phyloP scores from a whole-genome alignment of 1,284 basidiomycete species.

The Ceraceosorus guamensis region DNA sequence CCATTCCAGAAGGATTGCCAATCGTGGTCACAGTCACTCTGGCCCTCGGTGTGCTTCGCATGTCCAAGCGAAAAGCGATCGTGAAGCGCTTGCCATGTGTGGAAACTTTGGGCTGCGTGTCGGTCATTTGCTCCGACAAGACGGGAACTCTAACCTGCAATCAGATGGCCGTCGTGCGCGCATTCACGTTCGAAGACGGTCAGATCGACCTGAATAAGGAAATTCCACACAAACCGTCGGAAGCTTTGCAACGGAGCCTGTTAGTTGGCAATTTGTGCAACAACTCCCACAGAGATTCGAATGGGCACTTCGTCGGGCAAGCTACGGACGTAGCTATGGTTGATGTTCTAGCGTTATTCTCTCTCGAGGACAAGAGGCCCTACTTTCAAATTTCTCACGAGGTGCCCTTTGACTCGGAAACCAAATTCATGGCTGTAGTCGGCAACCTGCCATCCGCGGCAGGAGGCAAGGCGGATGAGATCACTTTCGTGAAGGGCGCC shows the following conservation, averaged over 20 bases:
- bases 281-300: slow-evolving; percentile 60
- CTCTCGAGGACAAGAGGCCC: slow-evolving; percentile 62
- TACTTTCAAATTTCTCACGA: slow-evolving; percentile 70
- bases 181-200: slow-evolving; percentile 70
- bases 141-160: slow-evolving; percentile 94
- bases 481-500: slow-evolving; percentile 86
- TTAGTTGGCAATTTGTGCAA: slow-evolving; percentile 55
- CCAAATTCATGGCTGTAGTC: slow-evolving; percentile 83
- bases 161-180: slow-evolving; percentile 84
- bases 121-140: slow-evolving; percentile 95
- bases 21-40: slow-evolving; percentile 97
- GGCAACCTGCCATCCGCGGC: slow-evolving; percentile 50
- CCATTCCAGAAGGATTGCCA: slow-evolving; percentile 91
- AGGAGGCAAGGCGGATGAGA: slow-evolving; percentile 55
- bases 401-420: slow-evolving; percentile 82
- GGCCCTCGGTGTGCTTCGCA: slow-evolving; percentile 83
- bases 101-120: slow-evolving; percentile 85
- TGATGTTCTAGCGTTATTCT: slow-evolving; percentile 68
- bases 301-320: slow-evolving; percentile 73
- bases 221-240: slow-evolving; percentile 35
- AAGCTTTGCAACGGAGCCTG: slow-evolving; percentile 65
- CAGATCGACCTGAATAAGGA: slow-evolving; percentile 17
- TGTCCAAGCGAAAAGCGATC: slow-evolving; percentile 89
- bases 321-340: slow-evolving; percentile 88
- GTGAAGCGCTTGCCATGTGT: slow-evolving; percentile 95